Conservation (phyloP, 208 protist genomes). For the Novymonas esmeraldas region DNA sequence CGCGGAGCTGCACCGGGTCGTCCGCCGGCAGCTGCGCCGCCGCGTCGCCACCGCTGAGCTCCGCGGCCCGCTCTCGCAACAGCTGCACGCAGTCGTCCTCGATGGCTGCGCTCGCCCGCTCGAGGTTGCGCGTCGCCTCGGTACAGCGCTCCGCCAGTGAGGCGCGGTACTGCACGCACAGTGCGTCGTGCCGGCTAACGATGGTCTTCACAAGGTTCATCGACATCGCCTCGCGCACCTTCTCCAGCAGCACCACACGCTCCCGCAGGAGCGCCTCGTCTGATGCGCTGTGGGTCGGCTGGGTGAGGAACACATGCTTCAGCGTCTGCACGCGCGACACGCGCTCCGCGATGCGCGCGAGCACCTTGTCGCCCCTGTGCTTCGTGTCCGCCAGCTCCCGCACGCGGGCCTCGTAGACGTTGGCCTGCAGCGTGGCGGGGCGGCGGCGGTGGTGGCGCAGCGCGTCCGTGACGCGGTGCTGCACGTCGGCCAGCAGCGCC, state of each 20-base stretch:
- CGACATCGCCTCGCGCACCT: conserved; percentile 51
- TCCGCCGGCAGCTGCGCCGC: conserved; percentile 7
- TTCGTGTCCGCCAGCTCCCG: conserved; percentile 68
- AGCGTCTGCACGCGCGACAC: conserved; percentile 44
- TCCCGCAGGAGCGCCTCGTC: conserved; percentile 50
- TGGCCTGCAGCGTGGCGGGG: conserved; percentile 76
- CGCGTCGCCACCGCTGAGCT: conserved; percentile 25
- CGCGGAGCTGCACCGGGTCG: conserved; percentile 30
- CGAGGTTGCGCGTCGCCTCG: conserved; percentile 24
- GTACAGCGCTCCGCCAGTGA: conserved; percentile 44
- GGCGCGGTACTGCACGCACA: conserved; percentile 49
- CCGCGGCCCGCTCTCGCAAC: conserved; percentile 23
- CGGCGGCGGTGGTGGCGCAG: conserved; percentile 82
- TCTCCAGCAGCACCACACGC: conserved; percentile 31
- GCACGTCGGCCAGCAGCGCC: conserved; percentile 32
- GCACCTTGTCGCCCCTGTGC: conserved; percentile 58
- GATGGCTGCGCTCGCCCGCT: conserved; percentile 20
- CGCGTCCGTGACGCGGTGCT: conserved; percentile 61
- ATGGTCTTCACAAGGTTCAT: conserved; percentile 49
- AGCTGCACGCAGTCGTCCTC: conserved; percentile 33
- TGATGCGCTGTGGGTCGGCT: conserved; percentile 28
- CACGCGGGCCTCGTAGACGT: conserved; percentile 76
- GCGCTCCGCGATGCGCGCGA: conserved; percentile 54
- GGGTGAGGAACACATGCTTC: conserved; percentile 37
- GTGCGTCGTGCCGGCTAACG: conserved; percentile 48